phyloP scores from a whole-genome alignment of 2,329 filamentous ascomycete species.

The Camillea tinctor region DNA sequence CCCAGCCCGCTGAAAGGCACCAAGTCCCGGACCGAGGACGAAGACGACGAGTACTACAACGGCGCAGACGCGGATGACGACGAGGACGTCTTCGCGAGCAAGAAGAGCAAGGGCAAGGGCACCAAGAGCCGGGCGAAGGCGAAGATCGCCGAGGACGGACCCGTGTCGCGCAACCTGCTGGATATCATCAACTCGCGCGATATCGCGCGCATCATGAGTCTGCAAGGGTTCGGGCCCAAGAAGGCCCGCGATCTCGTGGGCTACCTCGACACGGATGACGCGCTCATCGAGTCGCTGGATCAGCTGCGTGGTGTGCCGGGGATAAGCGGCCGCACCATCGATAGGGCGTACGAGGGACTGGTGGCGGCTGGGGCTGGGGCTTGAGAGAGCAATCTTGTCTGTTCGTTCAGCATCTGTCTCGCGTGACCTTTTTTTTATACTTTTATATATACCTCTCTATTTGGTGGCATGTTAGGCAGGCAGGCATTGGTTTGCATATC shows the following conservation, averaged over 20 bases:
- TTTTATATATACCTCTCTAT: conserved; percentile 1
- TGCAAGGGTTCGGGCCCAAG: conserved; percentile 72
- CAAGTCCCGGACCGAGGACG: conserved; percentile 34
- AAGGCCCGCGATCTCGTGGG: conserved; percentile 63
- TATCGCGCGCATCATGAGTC: conserved; percentile 59
- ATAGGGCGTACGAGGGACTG: conserved; percentile 55
- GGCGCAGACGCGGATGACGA: conserved; percentile 40
- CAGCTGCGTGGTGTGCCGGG: conserved; percentile 56
- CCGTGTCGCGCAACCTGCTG: conserved; percentile 56
- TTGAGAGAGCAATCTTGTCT: background rate
- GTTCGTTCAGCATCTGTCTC: background rate
- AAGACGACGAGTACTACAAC: conserved; percentile 40
- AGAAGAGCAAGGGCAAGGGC: conserved; percentile 19
- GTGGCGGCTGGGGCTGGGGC: conserved; percentile 15
- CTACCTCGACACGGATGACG: conserved; percentile 47
- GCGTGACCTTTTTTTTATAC: background rate
- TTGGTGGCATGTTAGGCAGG: too few species aligned
- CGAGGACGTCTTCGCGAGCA: conserved; percentile 32
- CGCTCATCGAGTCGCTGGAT: conserved; percentile 46
- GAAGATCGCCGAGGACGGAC: conserved; percentile 30
- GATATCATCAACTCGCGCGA: conserved; percentile 74
- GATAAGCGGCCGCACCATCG: conserved; percentile 55
- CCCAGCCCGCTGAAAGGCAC: conserved; percentile 9
- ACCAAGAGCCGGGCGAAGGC: conserved; percentile 17
- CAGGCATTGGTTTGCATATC: too few species aligned